phyloP scores from a whole-genome alignment of 1,139 yeast species.

The Lodderomyces theae region DNA sequence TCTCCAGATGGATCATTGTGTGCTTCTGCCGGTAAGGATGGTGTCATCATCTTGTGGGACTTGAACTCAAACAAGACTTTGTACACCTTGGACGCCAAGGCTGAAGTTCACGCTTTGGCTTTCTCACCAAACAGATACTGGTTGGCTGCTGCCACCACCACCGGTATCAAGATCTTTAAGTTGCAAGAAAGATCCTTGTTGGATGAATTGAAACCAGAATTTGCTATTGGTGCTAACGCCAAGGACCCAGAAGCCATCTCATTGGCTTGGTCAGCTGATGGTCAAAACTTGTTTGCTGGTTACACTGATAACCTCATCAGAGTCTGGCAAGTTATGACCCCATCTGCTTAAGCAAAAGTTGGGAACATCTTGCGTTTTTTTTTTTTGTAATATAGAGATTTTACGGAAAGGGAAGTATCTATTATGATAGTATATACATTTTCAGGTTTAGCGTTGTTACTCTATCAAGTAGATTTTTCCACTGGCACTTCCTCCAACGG shows the following conservation, averaged over 20 bases:
- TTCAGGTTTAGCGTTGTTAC: too few species aligned
- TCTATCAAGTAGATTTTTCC: constrained; percentile 78
- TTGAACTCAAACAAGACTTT: constrained; percentile 83
- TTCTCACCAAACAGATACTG: constrained; percentile 99
- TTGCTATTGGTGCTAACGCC: constrained; percentile 83
- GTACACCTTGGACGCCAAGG: constrained; percentile 94
- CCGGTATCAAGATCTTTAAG: constrained; percentile 98
- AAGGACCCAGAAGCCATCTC: constrained; percentile 99
- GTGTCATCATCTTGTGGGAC: constrained; percentile 98
- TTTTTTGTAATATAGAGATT: not conserved
- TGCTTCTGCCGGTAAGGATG: constrained; percentile 99
- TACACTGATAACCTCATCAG: constrained; percentile 99
- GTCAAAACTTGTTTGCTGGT: constrained; percentile 99
- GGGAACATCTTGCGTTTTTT: not conserved
- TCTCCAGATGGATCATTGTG: constrained; percentile 99
- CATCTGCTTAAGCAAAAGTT: constrained; percentile 46
- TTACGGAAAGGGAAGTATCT: not conserved
- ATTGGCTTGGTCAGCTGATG: constrained; percentile 99
- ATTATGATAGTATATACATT: too few species aligned
- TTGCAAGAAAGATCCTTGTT: constrained; percentile 93
- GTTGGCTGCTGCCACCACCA: constrained; percentile 99
- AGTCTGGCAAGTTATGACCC: constrained; percentile 99
- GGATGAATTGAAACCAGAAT: constrained; percentile 99
- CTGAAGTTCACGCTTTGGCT: constrained; percentile 97
- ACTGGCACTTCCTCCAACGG: constrained; percentile 90